These are phyloP conservation scores for Trypanosoma lewisi DNA, from an alignment of 208 protist species.

Conservation along the genomic window DNA sequence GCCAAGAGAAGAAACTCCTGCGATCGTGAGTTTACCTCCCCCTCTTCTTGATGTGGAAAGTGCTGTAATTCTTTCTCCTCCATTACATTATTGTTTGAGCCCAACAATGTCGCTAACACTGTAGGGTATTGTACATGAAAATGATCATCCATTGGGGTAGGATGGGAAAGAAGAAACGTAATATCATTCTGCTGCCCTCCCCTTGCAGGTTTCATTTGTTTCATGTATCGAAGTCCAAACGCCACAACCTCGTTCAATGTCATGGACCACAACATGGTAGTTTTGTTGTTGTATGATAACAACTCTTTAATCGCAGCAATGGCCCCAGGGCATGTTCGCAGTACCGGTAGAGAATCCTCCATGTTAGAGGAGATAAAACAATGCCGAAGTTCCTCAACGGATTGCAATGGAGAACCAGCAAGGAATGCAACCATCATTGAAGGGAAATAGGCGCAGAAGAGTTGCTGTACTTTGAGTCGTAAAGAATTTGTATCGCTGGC, in stretches of 20 bases:
- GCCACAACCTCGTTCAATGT: constrained; percentile 15
- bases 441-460: constrained; percentile 24
- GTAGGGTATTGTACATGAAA: constrained; percentile 11
- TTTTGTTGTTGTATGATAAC: constrained; percentile 8
- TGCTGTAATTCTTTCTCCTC: background rate
- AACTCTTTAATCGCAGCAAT: constrained; percentile 6
- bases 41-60: background rate
- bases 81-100: background rate
- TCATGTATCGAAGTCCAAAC: constrained; percentile 8
- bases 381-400: constrained; percentile 21
- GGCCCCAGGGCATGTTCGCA: background rate
- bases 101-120: constrained; percentile 4
- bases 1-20: constrained; percentile 20
- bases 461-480: constrained; percentile 9
- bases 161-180: constrained; percentile 6
- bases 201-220: background rate
- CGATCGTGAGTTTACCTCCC: background rate
- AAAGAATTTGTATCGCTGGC: background rate
- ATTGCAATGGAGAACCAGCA: constrained; percentile 17
- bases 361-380: background rate
- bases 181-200: background rate
- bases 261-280: constrained; percentile 10
- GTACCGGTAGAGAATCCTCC: constrained; percentile 4
- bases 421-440: constrained; percentile 23
- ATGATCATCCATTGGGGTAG: constrained; percentile 5